Percentiles rank a stretch among this genome's conserved stretches.
Evolutionary conservation across 768 basidiomycete species (phyloP).

Genomic region (Suillus brevipes): DNA sequence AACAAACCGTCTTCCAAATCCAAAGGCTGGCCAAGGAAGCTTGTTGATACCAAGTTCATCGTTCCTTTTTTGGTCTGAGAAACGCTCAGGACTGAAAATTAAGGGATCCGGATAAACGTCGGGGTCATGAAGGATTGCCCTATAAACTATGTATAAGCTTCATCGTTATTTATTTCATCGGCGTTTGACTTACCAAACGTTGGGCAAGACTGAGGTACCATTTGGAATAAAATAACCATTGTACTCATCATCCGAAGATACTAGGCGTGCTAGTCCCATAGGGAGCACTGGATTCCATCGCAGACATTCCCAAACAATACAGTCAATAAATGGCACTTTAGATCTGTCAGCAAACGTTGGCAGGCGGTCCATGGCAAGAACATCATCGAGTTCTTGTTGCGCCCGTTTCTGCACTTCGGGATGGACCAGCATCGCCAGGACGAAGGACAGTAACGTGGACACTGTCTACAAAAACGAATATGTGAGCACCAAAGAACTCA

Average conservation of each 20-base stretch:
- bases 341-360: constrained; percentile 43
- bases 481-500: constrained; percentile 26
- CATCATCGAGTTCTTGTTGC: constrained; percentile 52
- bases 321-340: constrained; percentile 44
- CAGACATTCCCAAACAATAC: constrained; percentile 34
- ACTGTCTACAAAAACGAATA: constrained; percentile 41
- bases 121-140: constrained; percentile 44
- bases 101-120: constrained; percentile 41
- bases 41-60: constrained; percentile 32
- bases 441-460: constrained; percentile 48
- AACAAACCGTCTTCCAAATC: constrained; percentile 41
- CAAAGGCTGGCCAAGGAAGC: constrained; percentile 40
- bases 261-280: constrained; percentile 21
- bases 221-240: constrained; percentile 45
- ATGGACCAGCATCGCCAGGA: constrained; percentile 55
- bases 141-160: constrained; percentile 25
- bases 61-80: constrained; percentile 29
- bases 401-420: constrained; percentile 49
- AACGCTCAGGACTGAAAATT: constrained; percentile 40
- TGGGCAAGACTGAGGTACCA: constrained; percentile 45
- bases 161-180: constrained; percentile 11
- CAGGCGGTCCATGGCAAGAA: constrained; percentile 45
- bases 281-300: constrained; percentile 45
- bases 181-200: constrained; percentile 41
- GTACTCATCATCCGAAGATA: constrained; percentile 45